Percentiles rank a stretch among this genome's conserved stretches.
phyloP scores from a whole-genome alignment of 805 yeast species.

The Kodamaea leandrae region DNA sequence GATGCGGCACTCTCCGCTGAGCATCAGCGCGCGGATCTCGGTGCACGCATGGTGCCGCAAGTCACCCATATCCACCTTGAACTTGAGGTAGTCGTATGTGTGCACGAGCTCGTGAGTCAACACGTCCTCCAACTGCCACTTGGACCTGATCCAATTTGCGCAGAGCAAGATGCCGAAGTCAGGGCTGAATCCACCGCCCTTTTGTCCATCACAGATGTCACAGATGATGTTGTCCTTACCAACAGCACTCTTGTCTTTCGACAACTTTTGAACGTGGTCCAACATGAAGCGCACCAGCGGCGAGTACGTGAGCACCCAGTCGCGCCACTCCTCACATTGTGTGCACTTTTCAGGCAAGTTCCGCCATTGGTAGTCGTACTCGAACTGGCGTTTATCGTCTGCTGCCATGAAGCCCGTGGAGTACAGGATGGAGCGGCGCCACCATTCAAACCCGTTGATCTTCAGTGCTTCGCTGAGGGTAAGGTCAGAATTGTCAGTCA shows the following conservation, averaged over 20 bases:
- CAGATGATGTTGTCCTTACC: slow-evolving; percentile 61
- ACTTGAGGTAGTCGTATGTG: slow-evolving; percentile 86
- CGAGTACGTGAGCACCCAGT: slow-evolving; percentile 75
- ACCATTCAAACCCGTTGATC: slow-evolving; percentile 67
- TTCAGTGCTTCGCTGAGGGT: slow-evolving; percentile 24
- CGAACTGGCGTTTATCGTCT: slow-evolving; percentile 54
- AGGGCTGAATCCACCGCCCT: slow-evolving; percentile 92
- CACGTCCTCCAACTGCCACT: slow-evolving; percentile 86
- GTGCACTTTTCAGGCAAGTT: slow-evolving; percentile 54
- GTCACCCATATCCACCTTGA: slow-evolving; percentile 81
- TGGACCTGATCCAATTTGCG: slow-evolving; percentile 71
- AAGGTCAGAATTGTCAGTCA: too few species aligned
- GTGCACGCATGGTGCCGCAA: slow-evolving; percentile 95
- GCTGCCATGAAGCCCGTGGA: slow-evolving; percentile 60
- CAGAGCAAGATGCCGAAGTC: slow-evolving; percentile 83
- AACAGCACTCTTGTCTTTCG: slow-evolving; percentile 42
- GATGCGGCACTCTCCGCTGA: slow-evolving; percentile 93
- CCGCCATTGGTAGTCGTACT: slow-evolving; percentile 49
- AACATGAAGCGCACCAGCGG: slow-evolving; percentile 87
- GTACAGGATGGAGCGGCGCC: slow-evolving; percentile 71
- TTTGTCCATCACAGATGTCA: slow-evolving; percentile 76
- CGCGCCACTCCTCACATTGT: slow-evolving; percentile 69
- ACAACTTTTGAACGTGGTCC: slow-evolving; percentile 71
- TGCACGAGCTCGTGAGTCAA: slow-evolving; percentile 91
- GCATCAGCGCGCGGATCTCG: slow-evolving; percentile 87